Evolutionary conservation across 331 rosid species (phyloP), one percentile per base, ranked within the genome.

Genomic region (Stylosanthes scabra): DNA sequence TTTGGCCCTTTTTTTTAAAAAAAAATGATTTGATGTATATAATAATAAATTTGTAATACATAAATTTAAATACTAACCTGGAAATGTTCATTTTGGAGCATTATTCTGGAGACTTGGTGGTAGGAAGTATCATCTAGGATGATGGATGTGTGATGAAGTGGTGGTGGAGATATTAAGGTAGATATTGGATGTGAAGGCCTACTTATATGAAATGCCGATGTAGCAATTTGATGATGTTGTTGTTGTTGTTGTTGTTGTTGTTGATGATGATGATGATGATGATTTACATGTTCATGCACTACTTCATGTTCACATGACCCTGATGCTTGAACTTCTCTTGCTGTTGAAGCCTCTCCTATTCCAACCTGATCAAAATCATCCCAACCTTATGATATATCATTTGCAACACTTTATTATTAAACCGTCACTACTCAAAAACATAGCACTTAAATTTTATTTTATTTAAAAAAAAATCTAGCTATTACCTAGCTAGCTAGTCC

Each of bases 121-220:
- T 84, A 67, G 8, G 80, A 72, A 40, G 78, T 89, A 45, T 90
- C 93, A 64, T 91, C 94, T 28, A 91, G 92, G 65, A 88, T 85
- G 72, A 90, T 83, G 66, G 94, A 90, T 61, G 91, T 65, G 68
- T 88, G 96, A 29, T 86, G 93, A 68, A 88, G 91, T 41, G 92
- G 84, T 57, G 97, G 80, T 1, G 88, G 90, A 46, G 90, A 80
- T 75, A 86, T 86, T 68, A 90, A 76, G 41, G 84, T 73, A 25
- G 93, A 90, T 66, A 88, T 88, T 20, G 94, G 89, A 72, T 85
- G 87, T 0, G 90, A 79, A 45, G 97, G 89, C 15, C 89, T 80
- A 56, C 74, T 86, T 78, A 85, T 82, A 83, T 91, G 92, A 63
- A 86, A 86, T 20, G 88, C 85, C 0, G 88, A 49, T 13, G 78